Evolutionary conservation across 2,329 filamentous ascomycete species (phyloP).

Genomic region (Zalaria sp.): DNA sequence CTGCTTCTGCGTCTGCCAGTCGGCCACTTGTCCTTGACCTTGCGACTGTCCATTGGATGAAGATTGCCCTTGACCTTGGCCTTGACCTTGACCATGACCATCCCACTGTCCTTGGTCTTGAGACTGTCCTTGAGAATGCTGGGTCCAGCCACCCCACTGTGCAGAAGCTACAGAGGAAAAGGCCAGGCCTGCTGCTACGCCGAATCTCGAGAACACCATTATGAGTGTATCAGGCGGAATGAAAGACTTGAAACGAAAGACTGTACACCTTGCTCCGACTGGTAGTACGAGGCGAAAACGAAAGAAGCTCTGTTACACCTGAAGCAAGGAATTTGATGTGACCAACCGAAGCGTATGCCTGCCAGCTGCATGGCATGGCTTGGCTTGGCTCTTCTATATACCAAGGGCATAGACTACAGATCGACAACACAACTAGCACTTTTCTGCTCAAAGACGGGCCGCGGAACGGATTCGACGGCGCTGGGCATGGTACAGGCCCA

Average conservation of each 20-base stretch:
- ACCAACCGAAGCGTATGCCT: background rate
- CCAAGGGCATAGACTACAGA: background rate
- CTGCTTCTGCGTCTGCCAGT: background rate
- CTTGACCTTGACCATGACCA: background rate
- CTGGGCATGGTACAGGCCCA: too few relatives aligned
- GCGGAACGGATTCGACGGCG: background rate
- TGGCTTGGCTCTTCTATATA: background rate
- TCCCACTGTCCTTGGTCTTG: background rate
- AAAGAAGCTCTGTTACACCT: background rate
- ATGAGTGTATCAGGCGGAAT: background rate
- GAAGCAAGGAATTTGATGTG: background rate
- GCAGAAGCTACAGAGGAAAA: background rate
- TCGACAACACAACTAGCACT: background rate
- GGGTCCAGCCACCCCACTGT: background rate
- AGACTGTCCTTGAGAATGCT: background rate
- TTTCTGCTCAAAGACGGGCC: background rate
- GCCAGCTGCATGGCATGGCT: background rate
- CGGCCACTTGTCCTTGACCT: background rate
- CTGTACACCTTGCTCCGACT: background rate
- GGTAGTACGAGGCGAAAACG: background rate
- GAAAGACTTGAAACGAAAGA: background rate
- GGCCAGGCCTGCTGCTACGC: background rate
- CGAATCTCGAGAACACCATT: background rate
- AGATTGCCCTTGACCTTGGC: background rate
- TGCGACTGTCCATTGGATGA: background rate